These are phyloP conservation scores for Picochlorum sp. DNA, from an alignment of 139 green algal species.

Conservation along the genomic window DNA sequence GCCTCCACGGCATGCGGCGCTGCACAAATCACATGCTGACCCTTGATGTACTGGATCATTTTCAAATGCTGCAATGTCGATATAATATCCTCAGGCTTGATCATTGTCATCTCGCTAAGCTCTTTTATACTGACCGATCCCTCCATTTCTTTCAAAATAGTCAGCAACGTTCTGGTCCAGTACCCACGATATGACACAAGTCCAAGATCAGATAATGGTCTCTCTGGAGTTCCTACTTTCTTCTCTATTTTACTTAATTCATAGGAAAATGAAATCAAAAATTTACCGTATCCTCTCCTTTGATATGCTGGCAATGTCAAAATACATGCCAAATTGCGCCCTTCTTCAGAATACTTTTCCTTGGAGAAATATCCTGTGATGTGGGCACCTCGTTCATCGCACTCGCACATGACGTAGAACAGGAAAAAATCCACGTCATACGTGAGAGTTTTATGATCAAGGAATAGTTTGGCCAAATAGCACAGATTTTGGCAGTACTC, in stretches of 20 bases:
- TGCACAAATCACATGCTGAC: slow-evolving; percentile 67
- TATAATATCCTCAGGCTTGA: slow-evolving; percentile 96
- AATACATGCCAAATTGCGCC: slow-evolving; percentile 99
- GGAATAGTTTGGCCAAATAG: slow-evolving; percentile 97
- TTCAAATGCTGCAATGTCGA: slow-evolving; percentile 78
- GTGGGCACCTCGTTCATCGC: slow-evolving; percentile 92
- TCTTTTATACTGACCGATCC: slow-evolving; percentile 86
- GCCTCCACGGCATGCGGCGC: slow-evolving; percentile 47
- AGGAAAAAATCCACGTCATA: slow-evolving; percentile 99
- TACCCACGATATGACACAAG: slow-evolving; percentile 89
- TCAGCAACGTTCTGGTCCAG: slow-evolving; percentile 91
- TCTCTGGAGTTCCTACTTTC: slow-evolving; percentile 95
- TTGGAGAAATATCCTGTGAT: slow-evolving; percentile 75
- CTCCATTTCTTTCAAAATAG: slow-evolving; percentile 62
- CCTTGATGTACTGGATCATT: slow-evolving; percentile 91
- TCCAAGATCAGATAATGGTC: slow-evolving; percentile 92
- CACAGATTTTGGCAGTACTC: slow-evolving; percentile 95
- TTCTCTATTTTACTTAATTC: slow-evolving; percentile 95
- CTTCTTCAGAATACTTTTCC: slow-evolving; percentile 76
- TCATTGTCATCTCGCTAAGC: slow-evolving; percentile 82
- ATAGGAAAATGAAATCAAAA: slow-evolving; percentile 96
- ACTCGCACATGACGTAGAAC: slow-evolving; percentile 98
- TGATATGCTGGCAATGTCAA: slow-evolving; percentile 95
- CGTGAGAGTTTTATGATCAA: slow-evolving; percentile 99
- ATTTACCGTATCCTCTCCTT: slow-evolving; percentile 97